Percentiles rank a stretch among this genome's conserved stretches.
Conservation (phyloP, 306 rosid genomes). For the Quillaja saponaria region DNA sequence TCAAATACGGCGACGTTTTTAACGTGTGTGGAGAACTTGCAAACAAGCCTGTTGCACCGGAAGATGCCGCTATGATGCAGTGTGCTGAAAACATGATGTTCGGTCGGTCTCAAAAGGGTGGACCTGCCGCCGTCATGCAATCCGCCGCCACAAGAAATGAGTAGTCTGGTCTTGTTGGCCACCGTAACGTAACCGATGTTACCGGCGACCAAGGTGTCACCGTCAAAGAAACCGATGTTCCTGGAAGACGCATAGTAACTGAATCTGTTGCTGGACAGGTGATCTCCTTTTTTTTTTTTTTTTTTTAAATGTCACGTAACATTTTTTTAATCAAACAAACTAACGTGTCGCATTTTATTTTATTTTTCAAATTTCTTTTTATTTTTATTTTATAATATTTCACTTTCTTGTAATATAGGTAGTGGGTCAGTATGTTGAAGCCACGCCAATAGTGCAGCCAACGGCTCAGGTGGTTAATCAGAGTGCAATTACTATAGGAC, state of each 20-base stretch:
- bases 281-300: no score
- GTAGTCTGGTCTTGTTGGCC: constrained; percentile 49
- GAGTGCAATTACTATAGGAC: constrained; percentile 40
- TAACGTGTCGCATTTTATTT: background rate
- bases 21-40: constrained; percentile 61
- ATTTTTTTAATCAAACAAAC: no score
- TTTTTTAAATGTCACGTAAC: no score
- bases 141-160: constrained; percentile 63
- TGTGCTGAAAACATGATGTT: constrained; percentile 56
- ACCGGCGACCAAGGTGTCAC: constrained; percentile 54
- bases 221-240: constrained; percentile 47
- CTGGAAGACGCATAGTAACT: constrained; percentile 36
- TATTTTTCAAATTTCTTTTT: background rate
- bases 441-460: constrained; percentile 1
- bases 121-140: constrained; percentile 65
- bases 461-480: background rate
- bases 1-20: constrained; percentile 71
- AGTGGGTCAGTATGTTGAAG: constrained; percentile 34
- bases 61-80: constrained; percentile 84
- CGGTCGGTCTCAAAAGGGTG: constrained; percentile 59
- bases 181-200: constrained; percentile 42
- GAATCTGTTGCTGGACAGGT: constrained; percentile 55
- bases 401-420: constrained; percentile 30
- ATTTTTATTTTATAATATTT: no score
- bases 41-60: constrained; percentile 53